A percentile compares a stretch with the other conserved stretches of the same genome.
Conservation (phyloP, 1,284 basidiomycete genomes). For the Rhodotorula sp. region DNA sequence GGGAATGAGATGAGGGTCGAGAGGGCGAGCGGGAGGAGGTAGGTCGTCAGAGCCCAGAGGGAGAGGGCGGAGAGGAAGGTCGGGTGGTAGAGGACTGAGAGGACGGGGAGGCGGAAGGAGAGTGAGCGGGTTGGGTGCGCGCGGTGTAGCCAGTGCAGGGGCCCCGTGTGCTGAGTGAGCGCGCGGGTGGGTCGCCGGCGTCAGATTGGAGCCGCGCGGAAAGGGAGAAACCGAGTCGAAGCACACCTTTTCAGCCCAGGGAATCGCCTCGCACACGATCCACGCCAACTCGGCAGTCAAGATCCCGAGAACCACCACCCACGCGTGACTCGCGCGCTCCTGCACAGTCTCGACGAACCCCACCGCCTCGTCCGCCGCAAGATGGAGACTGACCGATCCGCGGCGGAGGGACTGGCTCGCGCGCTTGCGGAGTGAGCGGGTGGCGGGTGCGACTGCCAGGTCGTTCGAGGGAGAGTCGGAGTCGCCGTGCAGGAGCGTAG, state of each 20-base stretch:
- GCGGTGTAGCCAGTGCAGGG: conserved; percentile 22
- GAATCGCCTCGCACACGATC: conserved; percentile 23
- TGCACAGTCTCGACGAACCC: conserved; percentile 20
- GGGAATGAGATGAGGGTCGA: conserved; percentile 31
- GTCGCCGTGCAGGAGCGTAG: conserved; percentile 18
- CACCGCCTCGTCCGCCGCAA: conserved; percentile 10
- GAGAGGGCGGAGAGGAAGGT: conserved; percentile 28
- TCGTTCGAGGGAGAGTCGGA: not conserved
- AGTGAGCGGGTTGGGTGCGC: not conserved
- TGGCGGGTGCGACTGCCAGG: conserved; percentile 18
- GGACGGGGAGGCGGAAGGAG: conserved; percentile 18
- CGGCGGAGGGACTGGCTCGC: conserved; percentile 6
- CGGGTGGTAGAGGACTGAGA: conserved; percentile 30
- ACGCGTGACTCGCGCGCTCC: conserved; percentile 14
- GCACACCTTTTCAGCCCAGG: conserved; percentile 28
- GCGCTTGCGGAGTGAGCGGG: not conserved
- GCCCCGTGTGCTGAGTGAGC: conserved; percentile 16
- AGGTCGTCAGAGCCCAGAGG: conserved; percentile 17
- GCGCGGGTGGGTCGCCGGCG: not conserved
- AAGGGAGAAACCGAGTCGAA: no score
- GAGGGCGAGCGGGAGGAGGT: conserved; percentile 27
- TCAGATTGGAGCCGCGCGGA: not conserved
- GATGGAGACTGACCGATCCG: conserved; percentile 9
- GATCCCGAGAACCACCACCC: conserved; percentile 22
- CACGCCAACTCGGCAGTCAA: conserved; percentile 22